These are phyloP conservation scores for Colletotrichum sp. DNA, from an alignment of 2,329 filamentous ascomycete genomes.

Conservation along the genomic window DNA sequence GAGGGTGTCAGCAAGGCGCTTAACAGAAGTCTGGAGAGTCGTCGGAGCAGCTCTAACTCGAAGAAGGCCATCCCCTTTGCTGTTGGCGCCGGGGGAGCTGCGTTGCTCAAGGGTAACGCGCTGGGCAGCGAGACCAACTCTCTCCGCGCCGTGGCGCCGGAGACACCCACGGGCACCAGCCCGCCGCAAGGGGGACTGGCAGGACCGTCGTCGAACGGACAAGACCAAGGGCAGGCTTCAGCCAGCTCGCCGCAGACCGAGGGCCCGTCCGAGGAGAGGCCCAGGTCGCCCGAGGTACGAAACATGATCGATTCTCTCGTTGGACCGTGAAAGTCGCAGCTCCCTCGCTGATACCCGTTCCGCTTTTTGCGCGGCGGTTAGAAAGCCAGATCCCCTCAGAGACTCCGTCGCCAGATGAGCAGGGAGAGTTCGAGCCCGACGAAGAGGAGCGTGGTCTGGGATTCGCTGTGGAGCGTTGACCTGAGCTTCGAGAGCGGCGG, in stretches of 20 bases:
- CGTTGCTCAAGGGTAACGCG: constrained; percentile 53
- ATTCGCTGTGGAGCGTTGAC: constrained; percentile 66
- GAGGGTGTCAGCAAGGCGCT: constrained; percentile 79
- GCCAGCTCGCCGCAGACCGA: not conserved
- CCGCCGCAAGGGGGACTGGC: constrained; percentile 41
- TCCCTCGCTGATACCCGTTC: constrained; percentile 32
- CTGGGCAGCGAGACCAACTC: constrained; percentile 66
- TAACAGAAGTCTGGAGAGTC: constrained; percentile 88
- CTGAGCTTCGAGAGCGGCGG: constrained; percentile 53
- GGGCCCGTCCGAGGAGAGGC: constrained; percentile 11
- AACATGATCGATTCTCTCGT: constrained; percentile 54
- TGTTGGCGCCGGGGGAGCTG: constrained; percentile 37
- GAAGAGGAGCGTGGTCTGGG: constrained; percentile 65
- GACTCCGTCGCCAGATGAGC: constrained; percentile 45
- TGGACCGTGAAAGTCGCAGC: constrained; percentile 43
- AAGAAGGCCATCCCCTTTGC: constrained; percentile 73
- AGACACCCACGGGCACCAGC: constrained; percentile 43
- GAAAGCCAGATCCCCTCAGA: constrained; percentile 20
- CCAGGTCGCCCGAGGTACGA: constrained; percentile 55
- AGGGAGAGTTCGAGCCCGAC: constrained; percentile 39
- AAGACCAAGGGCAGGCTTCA: constrained; percentile 4
- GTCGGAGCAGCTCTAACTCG: constrained; percentile 85
- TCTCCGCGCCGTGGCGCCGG: constrained; percentile 53
- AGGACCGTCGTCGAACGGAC: not conserved
- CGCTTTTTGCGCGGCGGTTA: constrained; percentile 23